phyloP scores from a whole-genome alignment of 768 basidiomycete species.

The Auricularia sp. region DNA sequence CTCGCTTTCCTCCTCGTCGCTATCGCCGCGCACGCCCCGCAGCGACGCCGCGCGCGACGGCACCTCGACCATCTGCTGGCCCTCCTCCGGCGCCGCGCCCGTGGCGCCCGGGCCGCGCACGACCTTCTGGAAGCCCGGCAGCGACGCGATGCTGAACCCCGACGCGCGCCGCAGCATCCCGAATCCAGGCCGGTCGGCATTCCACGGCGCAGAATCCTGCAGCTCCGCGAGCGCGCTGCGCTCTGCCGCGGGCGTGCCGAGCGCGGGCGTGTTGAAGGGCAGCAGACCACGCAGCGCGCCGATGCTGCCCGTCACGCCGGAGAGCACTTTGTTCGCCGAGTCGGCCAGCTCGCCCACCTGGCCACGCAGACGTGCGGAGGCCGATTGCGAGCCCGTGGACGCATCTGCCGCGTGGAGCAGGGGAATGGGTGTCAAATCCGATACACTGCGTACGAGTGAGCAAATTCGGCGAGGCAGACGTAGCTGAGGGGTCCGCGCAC shows the following conservation, averaged over 20 bases:
- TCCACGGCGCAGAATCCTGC: conserved; percentile 31
- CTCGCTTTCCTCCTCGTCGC: conserved; percentile 22
- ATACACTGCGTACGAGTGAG: conserved; percentile 35
- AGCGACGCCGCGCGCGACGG: conserved; percentile 43
- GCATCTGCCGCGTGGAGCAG: conserved; percentile 40
- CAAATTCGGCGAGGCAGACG: background rate
- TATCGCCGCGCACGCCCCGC: conserved; percentile 19
- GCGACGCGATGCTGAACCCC: conserved; percentile 61
- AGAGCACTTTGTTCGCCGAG: conserved; percentile 61
- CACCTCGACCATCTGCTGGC: conserved; percentile 51
- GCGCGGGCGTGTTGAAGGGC: conserved; percentile 25
- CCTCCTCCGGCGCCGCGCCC: conserved; percentile 27
- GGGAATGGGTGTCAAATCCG: conserved; percentile 74
- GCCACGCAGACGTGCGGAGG: conserved; percentile 47
- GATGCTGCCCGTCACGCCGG: conserved; percentile 62
- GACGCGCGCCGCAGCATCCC: conserved; percentile 66
- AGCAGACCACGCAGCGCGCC: conserved; percentile 75
- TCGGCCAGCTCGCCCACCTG: conserved; percentile 55
- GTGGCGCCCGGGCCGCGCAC: conserved; percentile 15
- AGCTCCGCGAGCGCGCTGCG: conserved; percentile 16
- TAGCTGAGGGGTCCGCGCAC: conserved; percentile 24
- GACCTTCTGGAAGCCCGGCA: conserved; percentile 44
- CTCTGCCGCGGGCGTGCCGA: background rate
- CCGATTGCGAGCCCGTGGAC: conserved; percentile 35
- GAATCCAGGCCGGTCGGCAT: conserved; percentile 40